Evolutionary conservation across 805 yeast species (phyloP).

Genomic region (Wickerhamomyces rabaulensis): DNA sequence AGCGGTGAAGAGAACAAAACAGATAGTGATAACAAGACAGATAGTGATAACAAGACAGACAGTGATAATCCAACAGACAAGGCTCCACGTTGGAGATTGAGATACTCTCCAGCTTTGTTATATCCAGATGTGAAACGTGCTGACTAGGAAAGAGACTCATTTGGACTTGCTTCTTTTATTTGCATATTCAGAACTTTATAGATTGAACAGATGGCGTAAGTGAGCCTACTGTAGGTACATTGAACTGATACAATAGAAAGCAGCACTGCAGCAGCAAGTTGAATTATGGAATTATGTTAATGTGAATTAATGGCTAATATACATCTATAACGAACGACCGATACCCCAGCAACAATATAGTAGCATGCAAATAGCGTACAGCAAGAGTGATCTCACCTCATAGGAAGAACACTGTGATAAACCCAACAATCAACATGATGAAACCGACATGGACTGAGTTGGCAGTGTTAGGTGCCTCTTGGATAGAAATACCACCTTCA

Average conservation of each 20-base stretch:
- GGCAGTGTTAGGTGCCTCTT: conserved; percentile 1
- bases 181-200: no score
- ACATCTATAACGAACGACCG: no score
- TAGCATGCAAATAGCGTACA: background rate
- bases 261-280: no score
- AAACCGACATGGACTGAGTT: background rate
- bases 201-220: no score
- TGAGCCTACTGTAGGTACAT: no score
- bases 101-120: background rate
- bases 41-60: background rate
- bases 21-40: background rate
- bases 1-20: background rate
- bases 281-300: no score
- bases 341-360: background rate
- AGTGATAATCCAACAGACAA: background rate
- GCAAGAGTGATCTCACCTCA: background rate
- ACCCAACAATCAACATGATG: background rate
- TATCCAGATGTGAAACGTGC: background rate
- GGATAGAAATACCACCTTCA: background rate
- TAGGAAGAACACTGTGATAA: background rate
- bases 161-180: no score
- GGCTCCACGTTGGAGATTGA: background rate
- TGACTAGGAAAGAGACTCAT: no score
- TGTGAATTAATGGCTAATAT: no score
- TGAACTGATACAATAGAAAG: no score